These are phyloP conservation scores for Venturia aucupariae DNA, from an alignment of 2,329 filamentous ascomycete genomes.

Conservation along the genomic window DNA sequence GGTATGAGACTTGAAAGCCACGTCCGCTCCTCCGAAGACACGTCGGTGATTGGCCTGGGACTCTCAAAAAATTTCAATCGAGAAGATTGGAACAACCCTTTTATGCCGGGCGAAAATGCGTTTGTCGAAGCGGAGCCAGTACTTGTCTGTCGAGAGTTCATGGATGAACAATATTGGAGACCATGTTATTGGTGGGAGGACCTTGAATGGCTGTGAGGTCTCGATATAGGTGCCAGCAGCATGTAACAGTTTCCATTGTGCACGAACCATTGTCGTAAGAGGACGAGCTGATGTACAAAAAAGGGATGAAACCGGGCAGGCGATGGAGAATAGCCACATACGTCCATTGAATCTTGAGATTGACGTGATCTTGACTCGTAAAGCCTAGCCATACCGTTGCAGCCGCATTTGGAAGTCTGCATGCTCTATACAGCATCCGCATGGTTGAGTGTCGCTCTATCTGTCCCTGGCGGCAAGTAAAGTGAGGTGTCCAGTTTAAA, in stretches of 20 bases:
- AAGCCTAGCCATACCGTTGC: background rate
- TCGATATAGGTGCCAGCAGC: background rate
- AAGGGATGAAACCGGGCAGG: background rate
- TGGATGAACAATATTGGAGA: background rate
- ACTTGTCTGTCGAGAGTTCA: too few relatives aligned
- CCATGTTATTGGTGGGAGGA: background rate
- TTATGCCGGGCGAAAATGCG: background rate
- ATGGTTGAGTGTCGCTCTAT: background rate
- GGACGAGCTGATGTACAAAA: background rate
- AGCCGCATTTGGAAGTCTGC: background rate
- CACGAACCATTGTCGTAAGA: background rate
- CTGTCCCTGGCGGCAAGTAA: background rate
- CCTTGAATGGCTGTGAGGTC: background rate
- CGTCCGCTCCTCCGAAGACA: background rate
- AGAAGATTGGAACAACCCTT: background rate
- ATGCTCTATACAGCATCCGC: background rate
- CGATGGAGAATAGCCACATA: background rate
- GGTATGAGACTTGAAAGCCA: background rate
- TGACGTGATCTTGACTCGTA: background rate
- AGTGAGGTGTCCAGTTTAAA: too few relatives aligned
- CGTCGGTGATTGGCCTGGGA: background rate
- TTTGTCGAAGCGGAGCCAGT: background rate
- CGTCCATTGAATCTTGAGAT: background rate
- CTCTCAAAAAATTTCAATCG: background rate
- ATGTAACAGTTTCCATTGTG: background rate